These are phyloP conservation scores for Populus euphratica DNA, from an alignment of 345 rosid genomes.

Conservation along the genomic window DNA sequence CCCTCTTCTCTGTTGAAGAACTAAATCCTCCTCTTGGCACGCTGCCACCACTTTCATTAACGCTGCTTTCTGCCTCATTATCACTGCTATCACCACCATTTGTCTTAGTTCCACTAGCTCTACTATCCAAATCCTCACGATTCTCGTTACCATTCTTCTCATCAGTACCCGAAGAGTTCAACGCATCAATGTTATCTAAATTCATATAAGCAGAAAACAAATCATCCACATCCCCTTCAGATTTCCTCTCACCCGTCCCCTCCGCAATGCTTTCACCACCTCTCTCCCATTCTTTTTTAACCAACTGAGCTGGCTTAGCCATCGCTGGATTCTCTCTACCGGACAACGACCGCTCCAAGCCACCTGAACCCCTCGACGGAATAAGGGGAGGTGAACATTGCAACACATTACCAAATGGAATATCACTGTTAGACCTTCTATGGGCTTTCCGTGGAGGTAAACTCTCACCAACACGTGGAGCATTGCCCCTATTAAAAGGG, in stretches of 20 bases:
- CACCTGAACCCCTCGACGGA: slow-evolving; percentile 45
- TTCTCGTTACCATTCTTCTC: slow-evolving; percentile 64
- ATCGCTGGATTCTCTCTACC: slow-evolving; percentile 41
- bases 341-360: slow-evolving; percentile 43
- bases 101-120: slow-evolving; percentile 87
- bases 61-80: slow-evolving; percentile 88
- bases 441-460: slow-evolving; percentile 84
- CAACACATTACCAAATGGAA: slow-evolving; percentile 60
- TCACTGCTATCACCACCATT: slow-evolving; percentile 84
- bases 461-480: slow-evolving; percentile 47
- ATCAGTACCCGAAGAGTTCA: slow-evolving; percentile 79
- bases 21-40: slow-evolving; percentile 36
- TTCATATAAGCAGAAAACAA: slow-evolving; percentile 93
- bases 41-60: slow-evolving; percentile 57
- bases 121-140: slow-evolving; percentile 79
- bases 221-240: slow-evolving; percentile 85
- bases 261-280: slow-evolving; percentile 41
- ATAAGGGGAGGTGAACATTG: slow-evolving; percentile 60
- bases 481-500: slow-evolving; percentile 48
- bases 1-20: slow-evolving; percentile 55
- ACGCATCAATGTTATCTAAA: slow-evolving; percentile 72
- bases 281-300: slow-evolving; percentile 62
- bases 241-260: slow-evolving; percentile 71
- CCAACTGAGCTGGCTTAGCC: slow-evolving; percentile 42
- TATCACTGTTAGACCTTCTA: slow-evolving; percentile 82